Evolutionary conservation across 1,139 yeast species (phyloP), one percentile per base, ranked within the genome.

Genomic region (Hansenula lynferdii): DNA sequence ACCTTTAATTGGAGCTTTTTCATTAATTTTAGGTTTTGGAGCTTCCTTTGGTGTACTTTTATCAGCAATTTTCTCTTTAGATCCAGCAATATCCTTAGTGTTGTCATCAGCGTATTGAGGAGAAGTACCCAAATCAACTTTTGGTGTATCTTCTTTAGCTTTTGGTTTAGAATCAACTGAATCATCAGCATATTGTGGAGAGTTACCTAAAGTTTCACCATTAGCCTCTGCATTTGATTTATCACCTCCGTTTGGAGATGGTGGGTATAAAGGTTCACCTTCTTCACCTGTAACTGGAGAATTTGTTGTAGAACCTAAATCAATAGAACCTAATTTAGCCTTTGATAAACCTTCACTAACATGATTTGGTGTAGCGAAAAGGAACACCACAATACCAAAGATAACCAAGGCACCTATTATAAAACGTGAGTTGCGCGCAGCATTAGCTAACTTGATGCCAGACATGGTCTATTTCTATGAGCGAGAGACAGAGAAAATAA

Each of bases 161-260:
- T 22, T 28, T 29, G 39, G 25, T 9, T 31, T 30, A 17, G 36
- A 23, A 36, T 31, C 38, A 20, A 23, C 27, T 5, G 42, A 28
- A 39, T 49, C 54, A 28, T 41, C 43, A 8, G 53, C 50, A 34
- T 48, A 49, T 37, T 52, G 54, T 17, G 55, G 54, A 16, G 54
- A 48, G 34, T 40, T 43, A 2, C 27, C 37, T 23, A 34, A 41
- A 8, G 16, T 31, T n/a, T 20, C 22, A 12, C 18, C 23, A 8
- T 26, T 34, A 16, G 12, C n/a, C 12, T 12, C 26, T 7, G 22
- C 8, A 7, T 20, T 6, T 20, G 22, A 8, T 20, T 20, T n/a
- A n/a, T n/a, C n/a, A n/a, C n/a, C n/a, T n/a, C 23, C 31, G 8
- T 19, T 29, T 22, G 29, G 29, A 28, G 31, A 16, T 15, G 28